Evolutionary conservation across 345 rosid species (phyloP).

Genomic region (Hibiscus syriacus): DNA sequence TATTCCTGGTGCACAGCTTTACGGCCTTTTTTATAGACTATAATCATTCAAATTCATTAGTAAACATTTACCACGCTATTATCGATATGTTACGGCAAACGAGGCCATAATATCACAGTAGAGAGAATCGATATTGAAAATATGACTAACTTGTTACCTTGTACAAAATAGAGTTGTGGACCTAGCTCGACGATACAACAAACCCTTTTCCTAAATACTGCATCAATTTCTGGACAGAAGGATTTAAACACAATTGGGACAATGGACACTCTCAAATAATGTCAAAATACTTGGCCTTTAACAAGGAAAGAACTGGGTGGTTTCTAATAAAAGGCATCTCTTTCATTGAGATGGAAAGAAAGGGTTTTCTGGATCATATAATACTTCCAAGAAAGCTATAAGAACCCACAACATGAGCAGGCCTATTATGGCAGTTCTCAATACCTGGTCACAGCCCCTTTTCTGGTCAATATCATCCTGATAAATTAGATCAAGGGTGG

Average conservation of each 20-base stretch:
- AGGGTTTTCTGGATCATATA: conserved; percentile 55
- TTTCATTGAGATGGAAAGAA: too few species aligned
- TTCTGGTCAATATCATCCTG: conserved; percentile 27
- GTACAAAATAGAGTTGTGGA: neutral
- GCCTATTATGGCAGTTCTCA: conserved; percentile 46
- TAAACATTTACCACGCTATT: neutral
- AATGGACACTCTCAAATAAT: too few species aligned
- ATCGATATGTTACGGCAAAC: too few species aligned
- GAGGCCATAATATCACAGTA: neutral
- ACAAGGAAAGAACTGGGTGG: neutral
- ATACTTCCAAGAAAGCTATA: conserved; percentile 44
- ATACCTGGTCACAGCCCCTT: conserved; percentile 37
- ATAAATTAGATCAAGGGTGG: conserved; percentile 5
- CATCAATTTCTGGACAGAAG: neutral
- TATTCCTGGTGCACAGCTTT: too few species aligned
- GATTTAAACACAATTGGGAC: neutral
- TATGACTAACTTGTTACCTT: neutral
- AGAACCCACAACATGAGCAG: conserved; percentile 59
- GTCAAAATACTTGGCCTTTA: too few species aligned
- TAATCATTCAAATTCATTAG: neutral
- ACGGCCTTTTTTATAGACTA: too few species aligned
- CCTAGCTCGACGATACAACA: too few species aligned
- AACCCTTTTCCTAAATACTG: neutral
- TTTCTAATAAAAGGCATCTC: neutral
- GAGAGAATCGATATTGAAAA: neutral